Percentiles rank a stretch among this genome's conserved stretches.
These are phyloP conservation scores for Gossypium gossypioides DNA, from an alignment of 441 rosid species.

Conservation along the genomic window DNA sequence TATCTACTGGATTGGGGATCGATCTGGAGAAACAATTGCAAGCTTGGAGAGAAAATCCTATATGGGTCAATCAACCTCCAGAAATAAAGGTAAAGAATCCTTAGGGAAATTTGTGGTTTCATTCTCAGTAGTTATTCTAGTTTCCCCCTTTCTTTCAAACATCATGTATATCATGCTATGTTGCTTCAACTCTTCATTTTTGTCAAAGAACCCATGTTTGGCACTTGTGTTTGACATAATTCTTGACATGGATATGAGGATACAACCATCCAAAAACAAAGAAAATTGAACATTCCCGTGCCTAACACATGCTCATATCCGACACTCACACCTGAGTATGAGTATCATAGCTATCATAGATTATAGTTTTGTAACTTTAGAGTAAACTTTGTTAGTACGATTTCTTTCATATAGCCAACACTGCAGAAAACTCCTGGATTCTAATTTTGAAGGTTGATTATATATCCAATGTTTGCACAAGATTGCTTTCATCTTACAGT, in stretches of 20 bases:
- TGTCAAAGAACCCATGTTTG: neutral
- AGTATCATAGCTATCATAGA: neutral
- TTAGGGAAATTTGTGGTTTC: neutral
- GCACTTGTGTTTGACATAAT: neutral
- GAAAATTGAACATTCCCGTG: neutral
- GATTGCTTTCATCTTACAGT: neutral
- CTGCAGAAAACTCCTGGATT: neutral
- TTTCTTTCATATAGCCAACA: neutral
- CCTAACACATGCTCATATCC: neutral
- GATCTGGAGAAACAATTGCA: slow-evolving; percentile 59
- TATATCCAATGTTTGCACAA: neutral
- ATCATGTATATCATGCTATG: neutral
- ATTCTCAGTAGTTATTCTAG: neutral
- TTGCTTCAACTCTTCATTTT: neutral
- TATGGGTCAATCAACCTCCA: slow-evolving; percentile 52
- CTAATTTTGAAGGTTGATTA: neutral
- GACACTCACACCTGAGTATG: neutral
- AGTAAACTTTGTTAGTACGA: neutral
- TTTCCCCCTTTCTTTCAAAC: neutral
- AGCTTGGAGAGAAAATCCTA: slow-evolving; percentile 67
- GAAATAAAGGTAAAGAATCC: slow-evolving; percentile 42
- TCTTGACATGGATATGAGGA: neutral
- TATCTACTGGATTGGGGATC: slow-evolving; percentile 26
- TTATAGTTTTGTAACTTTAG: neutral
- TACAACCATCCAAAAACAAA: neutral